phyloP scores from a whole-genome alignment of 1,284 basidiomycete species.

The Wallemia ichthyophaga region DNA sequence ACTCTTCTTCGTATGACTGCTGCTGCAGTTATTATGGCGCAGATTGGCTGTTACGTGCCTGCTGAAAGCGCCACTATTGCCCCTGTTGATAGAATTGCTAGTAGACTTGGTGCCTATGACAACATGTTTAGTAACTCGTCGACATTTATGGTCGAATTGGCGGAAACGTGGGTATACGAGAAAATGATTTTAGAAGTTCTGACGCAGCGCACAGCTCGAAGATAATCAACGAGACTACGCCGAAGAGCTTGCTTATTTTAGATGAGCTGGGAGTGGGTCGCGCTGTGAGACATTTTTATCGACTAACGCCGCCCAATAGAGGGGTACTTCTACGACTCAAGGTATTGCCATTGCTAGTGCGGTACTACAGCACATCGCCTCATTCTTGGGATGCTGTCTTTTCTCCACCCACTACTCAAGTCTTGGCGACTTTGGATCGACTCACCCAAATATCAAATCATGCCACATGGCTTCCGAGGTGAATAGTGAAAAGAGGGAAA shows the following conservation, averaged over 20 bases:
- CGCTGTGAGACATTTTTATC: background rate
- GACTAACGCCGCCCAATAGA: slow-evolving; percentile 5
- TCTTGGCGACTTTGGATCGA: slow-evolving; percentile 53
- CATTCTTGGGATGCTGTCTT: slow-evolving; percentile 38
- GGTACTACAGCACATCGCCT: slow-evolving; percentile 72
- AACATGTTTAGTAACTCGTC: slow-evolving; percentile 86
- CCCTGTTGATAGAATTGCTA: slow-evolving; percentile 77
- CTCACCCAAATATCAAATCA: slow-evolving; percentile 69
- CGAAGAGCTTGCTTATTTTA: slow-evolving; percentile 70
- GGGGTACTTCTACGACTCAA: slow-evolving; percentile 27
- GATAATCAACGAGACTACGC: slow-evolving; percentile 65
- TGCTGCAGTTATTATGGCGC: slow-evolving; percentile 77
- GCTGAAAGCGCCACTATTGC: slow-evolving; percentile 54
- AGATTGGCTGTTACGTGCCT: slow-evolving; percentile 91
- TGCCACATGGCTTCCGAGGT: slow-evolving; percentile 86
- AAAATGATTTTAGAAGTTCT: background rate
- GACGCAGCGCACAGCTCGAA: slow-evolving; percentile 30
- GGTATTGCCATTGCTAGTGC: slow-evolving; percentile 85
- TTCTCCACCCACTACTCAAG: slow-evolving; percentile 70
- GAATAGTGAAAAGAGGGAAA: slow-evolving; percentile 61
- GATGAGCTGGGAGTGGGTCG: slow-evolving; percentile 31
- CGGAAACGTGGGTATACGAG: slow-evolving; percentile 37
- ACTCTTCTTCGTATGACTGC: slow-evolving; percentile 80
- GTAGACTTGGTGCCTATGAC: slow-evolving; percentile 94
- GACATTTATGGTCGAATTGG: slow-evolving; percentile 86